Percentiles rank a stretch among this genome's conserved stretches.
Evolutionary conservation across 148 eudicot genomes (phyloP).

Genomic region (Chenopodium berlandieri): DNA sequence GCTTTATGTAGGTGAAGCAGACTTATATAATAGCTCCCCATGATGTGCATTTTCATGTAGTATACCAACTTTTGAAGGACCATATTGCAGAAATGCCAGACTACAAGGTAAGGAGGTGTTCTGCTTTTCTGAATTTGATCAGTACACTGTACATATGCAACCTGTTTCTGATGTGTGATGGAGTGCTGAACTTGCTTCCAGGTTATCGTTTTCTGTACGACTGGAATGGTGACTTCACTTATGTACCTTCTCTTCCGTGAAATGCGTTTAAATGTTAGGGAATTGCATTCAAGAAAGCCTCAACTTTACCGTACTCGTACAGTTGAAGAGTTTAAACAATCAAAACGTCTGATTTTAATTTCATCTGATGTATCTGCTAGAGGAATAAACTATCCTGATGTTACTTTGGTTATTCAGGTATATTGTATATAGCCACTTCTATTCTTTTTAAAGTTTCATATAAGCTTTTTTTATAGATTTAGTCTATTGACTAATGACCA

Average conservation of each 20-base stretch:
- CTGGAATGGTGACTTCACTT: conserved; percentile 86
- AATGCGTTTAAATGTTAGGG: conserved; percentile 83
- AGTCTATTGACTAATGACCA: neutral
- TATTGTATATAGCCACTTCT: neutral
- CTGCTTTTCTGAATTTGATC: conserved; percentile 4
- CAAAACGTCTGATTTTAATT: conserved; percentile 64
- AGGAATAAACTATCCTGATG: conserved; percentile 94
- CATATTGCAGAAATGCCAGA: conserved; percentile 57
- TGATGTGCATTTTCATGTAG: conserved; percentile 68
- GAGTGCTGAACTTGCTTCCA: conserved; percentile 29
- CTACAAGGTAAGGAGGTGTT: conserved; percentile 57
- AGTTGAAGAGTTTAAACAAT: conserved; percentile 78
- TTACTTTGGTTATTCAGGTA: conserved; percentile 93
- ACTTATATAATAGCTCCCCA: conserved; percentile 72
- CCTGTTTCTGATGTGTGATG: conserved; percentile 12
- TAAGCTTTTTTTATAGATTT: neutral
- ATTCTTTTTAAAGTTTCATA: neutral
- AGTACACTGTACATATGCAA: neutral
- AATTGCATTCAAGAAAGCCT: conserved; percentile 86
- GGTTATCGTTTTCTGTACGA: conserved; percentile 89
- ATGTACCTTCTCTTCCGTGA: conserved; percentile 72
- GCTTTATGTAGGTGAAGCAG: conserved; percentile 68
- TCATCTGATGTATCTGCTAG: conserved; percentile 91
- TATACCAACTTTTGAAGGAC: conserved; percentile 64
- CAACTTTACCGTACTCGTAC: conserved; percentile 73